Conservation (phyloP, 768 basidiomycete species). For the Cystofilobasidium macerans region DNA sequence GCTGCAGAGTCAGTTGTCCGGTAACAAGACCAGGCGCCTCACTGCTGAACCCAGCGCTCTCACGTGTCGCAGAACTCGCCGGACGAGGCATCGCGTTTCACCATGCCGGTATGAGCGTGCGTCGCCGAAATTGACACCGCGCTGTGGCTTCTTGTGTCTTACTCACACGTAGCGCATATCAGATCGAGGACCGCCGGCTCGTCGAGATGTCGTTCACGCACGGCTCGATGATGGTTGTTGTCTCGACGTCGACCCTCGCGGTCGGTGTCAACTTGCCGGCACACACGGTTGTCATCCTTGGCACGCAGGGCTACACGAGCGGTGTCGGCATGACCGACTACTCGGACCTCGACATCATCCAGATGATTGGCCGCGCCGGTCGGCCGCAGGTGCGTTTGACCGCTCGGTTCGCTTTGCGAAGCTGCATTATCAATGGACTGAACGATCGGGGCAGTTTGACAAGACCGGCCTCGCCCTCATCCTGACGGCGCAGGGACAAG, state of each 20-base stretch:
- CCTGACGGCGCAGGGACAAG: slow-evolving; percentile 59
- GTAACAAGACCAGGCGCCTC: too few species aligned
- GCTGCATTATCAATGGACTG: too few species aligned
- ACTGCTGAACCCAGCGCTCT: too few species aligned
- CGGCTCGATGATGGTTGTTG: slow-evolving; percentile 54
- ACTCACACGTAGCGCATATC: neutral
- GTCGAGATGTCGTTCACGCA: slow-evolving; percentile 65
- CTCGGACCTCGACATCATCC: slow-evolving; percentile 55
- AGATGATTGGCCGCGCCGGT: slow-evolving; percentile 84
- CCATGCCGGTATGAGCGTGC: slow-evolving; percentile 64
- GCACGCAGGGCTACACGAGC: slow-evolving; percentile 62
- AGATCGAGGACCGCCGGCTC: slow-evolving; percentile 54
- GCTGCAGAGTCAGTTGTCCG: slow-evolving; percentile 55
- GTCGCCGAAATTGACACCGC: too few species aligned
- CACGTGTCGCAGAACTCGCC: slow-evolving; percentile 47
- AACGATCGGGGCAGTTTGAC: slow-evolving; percentile 44
- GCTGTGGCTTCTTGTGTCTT: neutral
- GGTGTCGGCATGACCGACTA: slow-evolving; percentile 64
- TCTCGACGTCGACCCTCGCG: slow-evolving; percentile 84
- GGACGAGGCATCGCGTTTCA: slow-evolving; percentile 72
- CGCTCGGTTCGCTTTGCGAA: too few species aligned
- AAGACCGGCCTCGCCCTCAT: slow-evolving; percentile 74
- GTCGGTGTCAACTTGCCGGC: slow-evolving; percentile 81
- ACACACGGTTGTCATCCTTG: slow-evolving; percentile 68
- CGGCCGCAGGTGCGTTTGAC: slow-evolving; percentile 53